These are phyloP conservation scores for Pistacia integerrima DNA, from an alignment of 345 rosid species.

Conservation along the genomic window DNA sequence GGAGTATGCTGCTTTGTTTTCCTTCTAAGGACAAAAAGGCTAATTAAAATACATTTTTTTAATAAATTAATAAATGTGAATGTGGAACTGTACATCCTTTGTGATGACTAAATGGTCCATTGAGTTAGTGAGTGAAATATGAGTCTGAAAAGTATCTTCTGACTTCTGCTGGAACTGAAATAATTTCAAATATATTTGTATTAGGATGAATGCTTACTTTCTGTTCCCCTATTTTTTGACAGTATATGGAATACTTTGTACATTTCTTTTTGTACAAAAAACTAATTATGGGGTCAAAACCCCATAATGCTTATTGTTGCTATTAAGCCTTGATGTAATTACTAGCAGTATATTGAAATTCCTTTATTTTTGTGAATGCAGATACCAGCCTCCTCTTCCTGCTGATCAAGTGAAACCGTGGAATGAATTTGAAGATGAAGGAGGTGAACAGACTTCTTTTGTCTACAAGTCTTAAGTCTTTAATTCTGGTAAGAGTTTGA, in stretches of 20 bases:
- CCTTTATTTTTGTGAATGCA: conserved; percentile 11
- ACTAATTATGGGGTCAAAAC: background rate
- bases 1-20: background rate
- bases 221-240: background rate
- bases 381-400: conserved; percentile 40
- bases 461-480: background rate
- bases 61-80: background rate
- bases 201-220: background rate
- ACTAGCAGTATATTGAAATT: background rate
- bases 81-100: background rate
- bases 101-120: background rate
- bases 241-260: background rate
- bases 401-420: conserved; percentile 36
- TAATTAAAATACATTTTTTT: background rate
- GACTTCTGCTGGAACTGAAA: background rate
- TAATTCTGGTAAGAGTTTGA: background rate
- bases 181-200: background rate
- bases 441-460: conserved; percentile 18
- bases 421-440: conserved; percentile 38
- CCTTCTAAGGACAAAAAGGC: background rate
- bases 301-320: background rate
- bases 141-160: background rate
- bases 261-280: background rate
- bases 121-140: conserved; percentile 3
- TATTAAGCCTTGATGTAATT: background rate